phyloP scores from a whole-genome alignment of 495 filamentous ascomycete species.

The Aspergillus diversus region DNA sequence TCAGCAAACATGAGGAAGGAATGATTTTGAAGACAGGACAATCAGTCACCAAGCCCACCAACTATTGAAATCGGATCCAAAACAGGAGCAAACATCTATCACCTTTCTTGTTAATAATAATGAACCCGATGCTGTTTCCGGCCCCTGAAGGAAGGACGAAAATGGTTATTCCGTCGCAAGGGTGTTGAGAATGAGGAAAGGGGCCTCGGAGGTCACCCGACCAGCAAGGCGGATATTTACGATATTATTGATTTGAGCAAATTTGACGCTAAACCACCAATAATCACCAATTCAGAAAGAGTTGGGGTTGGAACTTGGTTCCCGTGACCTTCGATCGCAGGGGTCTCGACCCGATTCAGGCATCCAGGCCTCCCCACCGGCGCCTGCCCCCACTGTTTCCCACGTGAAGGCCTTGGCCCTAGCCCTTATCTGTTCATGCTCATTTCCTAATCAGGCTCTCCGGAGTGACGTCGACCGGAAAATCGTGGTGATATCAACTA shows the following conservation, averaged over 20 bases:
- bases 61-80: not conserved
- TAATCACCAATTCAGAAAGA: slow-evolving; percentile 4
- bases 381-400: not conserved
- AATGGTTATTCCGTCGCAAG: slow-evolving; percentile 13
- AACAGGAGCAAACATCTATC: not conserved
- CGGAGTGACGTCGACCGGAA: slow-evolving; percentile 35
- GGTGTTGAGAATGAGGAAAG: not conserved
- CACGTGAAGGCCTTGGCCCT: slow-evolving; percentile 31
- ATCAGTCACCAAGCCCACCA: not conserved
- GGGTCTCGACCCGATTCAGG: slow-evolving; percentile 13
- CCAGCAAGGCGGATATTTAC: slow-evolving; percentile 12
- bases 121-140: not conserved
- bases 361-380: slow-evolving; percentile 10
- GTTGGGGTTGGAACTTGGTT: slow-evolving; percentile 8
- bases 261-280: slow-evolving; percentile 14
- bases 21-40: not conserved
- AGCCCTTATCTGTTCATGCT: slow-evolving; percentile 30
- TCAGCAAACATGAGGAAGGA: slow-evolving; percentile 9
- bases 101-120: not conserved
- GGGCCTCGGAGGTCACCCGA: slow-evolving; percentile 18
- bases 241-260: slow-evolving; percentile 11
- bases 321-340: slow-evolving; percentile 17
- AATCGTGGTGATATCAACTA: slow-evolving; percentile 26
- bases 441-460: slow-evolving; percentile 25
- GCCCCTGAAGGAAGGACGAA: slow-evolving; percentile 17